Evolutionary conservation across 83 land plant genomes (phyloP).

Genomic region (Thuja plicata): DNA sequence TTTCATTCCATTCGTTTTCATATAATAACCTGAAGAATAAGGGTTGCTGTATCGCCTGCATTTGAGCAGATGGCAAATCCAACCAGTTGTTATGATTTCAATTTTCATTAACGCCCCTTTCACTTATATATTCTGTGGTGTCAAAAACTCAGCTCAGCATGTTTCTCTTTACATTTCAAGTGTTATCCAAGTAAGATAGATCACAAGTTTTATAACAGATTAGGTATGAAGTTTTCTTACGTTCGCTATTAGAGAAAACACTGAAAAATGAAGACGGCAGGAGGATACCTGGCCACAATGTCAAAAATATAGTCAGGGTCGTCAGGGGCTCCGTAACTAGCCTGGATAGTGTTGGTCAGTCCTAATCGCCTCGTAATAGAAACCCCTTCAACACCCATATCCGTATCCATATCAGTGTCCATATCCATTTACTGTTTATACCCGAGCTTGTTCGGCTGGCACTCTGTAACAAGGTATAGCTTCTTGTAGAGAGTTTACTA

Average conservation of each 20-base stretch:
- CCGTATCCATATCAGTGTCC: not conserved
- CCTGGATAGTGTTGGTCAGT: slow-evolving; percentile 6
- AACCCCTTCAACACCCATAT: not conserved
- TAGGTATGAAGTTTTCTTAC: not conserved
- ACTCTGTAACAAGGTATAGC: not conserved
- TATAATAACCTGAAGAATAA: not conserved
- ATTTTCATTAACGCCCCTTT: not conserved
- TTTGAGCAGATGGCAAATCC: not conserved
- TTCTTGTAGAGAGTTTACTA: not conserved
- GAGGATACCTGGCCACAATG: slow-evolving; percentile 17
- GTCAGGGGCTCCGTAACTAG: slow-evolving; percentile 6
- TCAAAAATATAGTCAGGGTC: slow-evolving; percentile 13
- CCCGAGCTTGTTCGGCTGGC: not conserved
- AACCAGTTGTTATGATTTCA: not conserved
- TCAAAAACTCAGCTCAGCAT: not conserved
- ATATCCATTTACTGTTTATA: not conserved
- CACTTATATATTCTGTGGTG: not conserved
- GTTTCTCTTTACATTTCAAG: not conserved
- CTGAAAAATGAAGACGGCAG: not conserved
- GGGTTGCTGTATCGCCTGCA: not conserved
- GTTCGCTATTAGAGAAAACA: not conserved
- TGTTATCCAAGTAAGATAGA: not conserved
- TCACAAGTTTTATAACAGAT: not conserved
- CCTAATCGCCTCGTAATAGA: not conserved
- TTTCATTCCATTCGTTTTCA: too few species aligned